Percentiles rank a stretch among this genome's conserved stretches.
Conservation (phyloP, 176 grass and related monocot species). For the Elaeis guineensis region DNA sequence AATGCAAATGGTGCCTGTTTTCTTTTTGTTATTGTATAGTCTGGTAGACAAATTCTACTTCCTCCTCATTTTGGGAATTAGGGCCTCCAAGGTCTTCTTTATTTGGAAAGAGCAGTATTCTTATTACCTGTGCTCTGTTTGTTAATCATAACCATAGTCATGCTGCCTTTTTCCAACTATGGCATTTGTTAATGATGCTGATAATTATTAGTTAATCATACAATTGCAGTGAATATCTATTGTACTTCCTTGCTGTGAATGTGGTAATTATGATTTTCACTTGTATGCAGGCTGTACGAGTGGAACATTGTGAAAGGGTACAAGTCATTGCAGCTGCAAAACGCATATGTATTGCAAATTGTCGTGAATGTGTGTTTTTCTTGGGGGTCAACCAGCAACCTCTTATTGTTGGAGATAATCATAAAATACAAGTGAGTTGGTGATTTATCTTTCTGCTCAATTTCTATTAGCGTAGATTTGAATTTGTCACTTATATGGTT, state of each 20-base stretch:
- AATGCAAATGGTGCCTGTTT: too few relatives aligned
- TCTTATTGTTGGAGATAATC: slow-evolving; percentile 27
- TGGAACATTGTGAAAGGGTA: slow-evolving; percentile 30
- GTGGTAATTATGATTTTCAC: not conserved
- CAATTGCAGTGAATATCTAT: too few relatives aligned
- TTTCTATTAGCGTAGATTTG: not conserved
- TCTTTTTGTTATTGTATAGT: too few relatives aligned
- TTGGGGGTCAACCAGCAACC: slow-evolving; percentile 22
- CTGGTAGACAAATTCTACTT: too few relatives aligned
- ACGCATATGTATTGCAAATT: slow-evolving; percentile 26
- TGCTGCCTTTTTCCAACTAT: too few relatives aligned
- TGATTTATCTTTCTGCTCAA: not conserved
- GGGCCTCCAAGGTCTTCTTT: too few relatives aligned
- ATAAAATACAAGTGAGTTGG: slow-evolving; percentile 15
- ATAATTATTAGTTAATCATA: too few relatives aligned
- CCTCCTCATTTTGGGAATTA: too few relatives aligned
- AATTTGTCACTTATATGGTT: not conserved
- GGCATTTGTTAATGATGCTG: too few relatives aligned
- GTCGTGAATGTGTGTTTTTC: slow-evolving; percentile 25
- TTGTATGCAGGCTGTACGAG: slow-evolving; percentile 17
- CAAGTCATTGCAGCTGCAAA: slow-evolving; percentile 23
- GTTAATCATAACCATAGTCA: too few relatives aligned
- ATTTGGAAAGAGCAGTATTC: too few relatives aligned
- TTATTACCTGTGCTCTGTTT: too few relatives aligned
- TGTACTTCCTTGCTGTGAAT: not conserved